Percentiles rank a stretch among this genome's conserved stretches.
These are phyloP conservation scores for Globisporangium nagaii DNA, from an alignment of 352 stramenopile genomes.

Conservation along the genomic window DNA sequence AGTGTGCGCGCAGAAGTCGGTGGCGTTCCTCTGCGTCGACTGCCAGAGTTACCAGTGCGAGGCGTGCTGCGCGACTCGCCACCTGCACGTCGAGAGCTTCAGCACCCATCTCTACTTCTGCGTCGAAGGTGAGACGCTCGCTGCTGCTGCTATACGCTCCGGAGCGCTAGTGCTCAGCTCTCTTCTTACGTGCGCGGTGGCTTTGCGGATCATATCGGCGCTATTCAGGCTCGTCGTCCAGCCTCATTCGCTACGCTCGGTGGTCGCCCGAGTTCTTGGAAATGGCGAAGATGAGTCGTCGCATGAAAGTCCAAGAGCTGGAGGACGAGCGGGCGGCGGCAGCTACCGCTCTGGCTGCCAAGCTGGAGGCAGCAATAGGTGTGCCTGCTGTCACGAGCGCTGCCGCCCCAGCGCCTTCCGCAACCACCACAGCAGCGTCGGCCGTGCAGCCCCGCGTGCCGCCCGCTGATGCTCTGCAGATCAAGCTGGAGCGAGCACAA, in stretches of 20 bases:
- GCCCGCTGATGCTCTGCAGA: neutral
- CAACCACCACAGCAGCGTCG: neutral
- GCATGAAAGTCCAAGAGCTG: slow-evolving; percentile 10
- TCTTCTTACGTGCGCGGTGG: neutral
- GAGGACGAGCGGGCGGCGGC: neutral
- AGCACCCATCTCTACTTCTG: slow-evolving; percentile 45
- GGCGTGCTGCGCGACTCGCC: slow-evolving; percentile 37
- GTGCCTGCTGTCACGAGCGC: neutral
- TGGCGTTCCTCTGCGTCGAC: slow-evolving; percentile 52
- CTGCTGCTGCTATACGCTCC: neutral
- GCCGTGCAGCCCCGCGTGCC: neutral
- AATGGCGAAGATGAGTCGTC: slow-evolving; percentile 31
- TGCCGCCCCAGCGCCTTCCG: neutral
- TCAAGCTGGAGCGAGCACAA: slow-evolving; percentile 19
- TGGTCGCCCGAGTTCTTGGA: slow-evolving; percentile 44
- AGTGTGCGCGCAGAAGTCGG: slow-evolving; percentile 28
- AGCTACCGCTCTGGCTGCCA: neutral
- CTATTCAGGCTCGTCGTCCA: slow-evolving; percentile 25
- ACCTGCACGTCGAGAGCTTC: slow-evolving; percentile 18
- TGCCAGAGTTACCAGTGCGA: slow-evolving; percentile 58
- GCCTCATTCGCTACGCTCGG: slow-evolving; percentile 34
- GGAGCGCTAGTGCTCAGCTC: neutral
- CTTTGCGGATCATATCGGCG: too few species aligned
- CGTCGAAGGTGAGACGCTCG: slow-evolving; percentile 35
- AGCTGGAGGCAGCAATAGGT: neutral